Base-by-base conservation (phyloP, 169 alveolate genomes). In the Plasmodium berghei region DNA sequence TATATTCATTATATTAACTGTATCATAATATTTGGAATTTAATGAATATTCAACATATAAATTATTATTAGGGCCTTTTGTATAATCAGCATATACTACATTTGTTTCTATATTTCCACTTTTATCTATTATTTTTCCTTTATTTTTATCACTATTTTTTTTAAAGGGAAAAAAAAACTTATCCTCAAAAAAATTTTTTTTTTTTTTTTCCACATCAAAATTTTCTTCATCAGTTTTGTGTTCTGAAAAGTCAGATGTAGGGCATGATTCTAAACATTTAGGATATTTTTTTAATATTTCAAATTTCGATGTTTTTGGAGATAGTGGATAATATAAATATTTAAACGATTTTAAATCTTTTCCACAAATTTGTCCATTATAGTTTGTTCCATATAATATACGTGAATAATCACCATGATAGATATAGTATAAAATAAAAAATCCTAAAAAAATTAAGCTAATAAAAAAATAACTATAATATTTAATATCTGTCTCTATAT, bases 41-140 rank as follows among this genome's bases (percentile, higher is more conserved):
- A 77, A 45, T 49, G 80, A 77, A 64, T 77, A 77, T 77, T 77
- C 89, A 14, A 77, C 89, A 69, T 77, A 77, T 70, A 77, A 46
- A 42, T 77, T 77, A 42, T 48, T 77, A 56, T 77, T 55, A n/a
- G 64, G n/a, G 6, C 89, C 34, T 77, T 77, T 77, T 2, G 89
- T 77, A 46, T 77, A 77, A 77, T 77, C 89, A 69, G 77, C 16
- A 56, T 77, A 77, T 22, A 77, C 71, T 22, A 77, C 75, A 56
- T 64, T 77, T 42, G 89, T 77, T 77, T 69, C 42, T 42, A 5
- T 77, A 59, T 77, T 77, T 48, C 89, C 89, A 12, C 28, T 54
- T 18, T 64, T 63, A 70, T 77, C 89, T n/a, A 52, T 45, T 52
- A 77, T 64, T 9, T 64, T 45, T 5, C 54, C 40, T 46, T 64